Evolutionary conservation across 805 yeast species (phyloP).

Genomic region (Myxozyma mucilagina): DNA sequence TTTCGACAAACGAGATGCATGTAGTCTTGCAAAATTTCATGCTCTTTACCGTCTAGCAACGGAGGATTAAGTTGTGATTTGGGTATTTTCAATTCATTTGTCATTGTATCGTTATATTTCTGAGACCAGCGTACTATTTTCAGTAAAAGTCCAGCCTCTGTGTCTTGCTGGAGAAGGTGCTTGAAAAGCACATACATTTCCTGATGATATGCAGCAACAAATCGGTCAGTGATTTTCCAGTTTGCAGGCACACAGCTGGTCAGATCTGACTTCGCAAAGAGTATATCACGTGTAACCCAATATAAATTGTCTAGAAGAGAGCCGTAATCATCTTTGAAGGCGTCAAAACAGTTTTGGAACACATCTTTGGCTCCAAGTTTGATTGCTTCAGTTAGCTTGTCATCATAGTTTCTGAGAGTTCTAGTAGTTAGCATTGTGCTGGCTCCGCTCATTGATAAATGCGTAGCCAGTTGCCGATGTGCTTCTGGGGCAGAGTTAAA

Average conservation of each 20-base stretch:
- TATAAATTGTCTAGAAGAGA: constrained; percentile 67
- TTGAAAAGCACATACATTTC: constrained; percentile 65
- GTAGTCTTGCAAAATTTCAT: constrained; percentile 74
- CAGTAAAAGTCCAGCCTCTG: constrained; percentile 74
- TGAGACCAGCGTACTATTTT: constrained; percentile 76
- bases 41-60: constrained; percentile 72
- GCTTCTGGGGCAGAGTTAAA: constrained; percentile 16
- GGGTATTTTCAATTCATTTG: constrained; percentile 51
- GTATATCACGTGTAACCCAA: constrained; percentile 82
- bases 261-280: constrained; percentile 61
- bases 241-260: constrained; percentile 61
- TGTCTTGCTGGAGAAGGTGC: constrained; percentile 63
- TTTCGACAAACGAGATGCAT: constrained; percentile 66
- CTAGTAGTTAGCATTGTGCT: constrained; percentile 7
- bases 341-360: constrained; percentile 63
- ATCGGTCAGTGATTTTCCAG: constrained; percentile 70
- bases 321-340: constrained; percentile 52
- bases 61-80: constrained; percentile 53
- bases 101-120: constrained; percentile 58
- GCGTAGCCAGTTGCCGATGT: constrained; percentile 13
- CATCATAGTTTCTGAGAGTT: constrained; percentile 23
- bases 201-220: constrained; percentile 65
- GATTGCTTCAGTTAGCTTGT: constrained; percentile 23
- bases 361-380: constrained; percentile 57
- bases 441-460: constrained; percentile 17